Evolutionary conservation across 1,284 basidiomycete species (phyloP).

Genomic region (Ganoderma leucocontextum): DNA sequence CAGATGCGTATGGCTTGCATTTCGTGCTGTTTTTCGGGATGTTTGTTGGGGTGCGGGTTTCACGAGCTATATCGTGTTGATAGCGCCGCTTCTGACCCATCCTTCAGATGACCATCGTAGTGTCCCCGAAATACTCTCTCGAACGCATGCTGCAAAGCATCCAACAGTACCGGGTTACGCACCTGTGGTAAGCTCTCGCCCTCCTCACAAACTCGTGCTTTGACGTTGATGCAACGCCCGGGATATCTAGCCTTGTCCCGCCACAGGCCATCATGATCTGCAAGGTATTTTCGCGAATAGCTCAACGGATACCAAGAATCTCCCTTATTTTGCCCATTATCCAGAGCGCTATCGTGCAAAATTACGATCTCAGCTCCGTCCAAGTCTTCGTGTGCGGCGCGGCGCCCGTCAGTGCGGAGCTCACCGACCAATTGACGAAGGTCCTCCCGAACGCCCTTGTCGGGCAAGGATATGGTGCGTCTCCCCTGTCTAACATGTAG

Average conservation of each 20-base stretch:
- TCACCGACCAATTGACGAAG: slow-evolving; percentile 60
- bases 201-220: neutral
- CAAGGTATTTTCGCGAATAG: slow-evolving; percentile 52
- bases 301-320: neutral
- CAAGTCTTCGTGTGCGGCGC: slow-evolving; percentile 67
- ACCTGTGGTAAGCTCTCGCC: slow-evolving; percentile 56
- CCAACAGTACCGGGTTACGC: slow-evolving; percentile 65
- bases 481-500: neutral
- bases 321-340: neutral
- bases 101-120: slow-evolving; percentile 57
- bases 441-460: slow-evolving; percentile 63
- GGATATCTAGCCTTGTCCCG: slow-evolving; percentile 62
- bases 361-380: slow-evolving; percentile 67
- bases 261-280: slow-evolving; percentile 61
- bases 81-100: neutral
- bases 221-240: slow-evolving; percentile 14
- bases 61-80: neutral
- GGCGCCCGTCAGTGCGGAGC: slow-evolving; percentile 71
- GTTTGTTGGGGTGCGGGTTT: slow-evolving; percentile 53
- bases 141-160: slow-evolving; percentile 70
- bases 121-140: slow-evolving; percentile 74
- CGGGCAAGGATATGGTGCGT: slow-evolving; percentile 66
- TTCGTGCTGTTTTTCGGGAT: slow-evolving; percentile 61
- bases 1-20: slow-evolving; percentile 74
- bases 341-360: slow-evolving; percentile 67